These are phyloP conservation scores for Chlorophyllum brunneum DNA, from an alignment of 768 basidiomycete species.

Conservation along the genomic window DNA sequence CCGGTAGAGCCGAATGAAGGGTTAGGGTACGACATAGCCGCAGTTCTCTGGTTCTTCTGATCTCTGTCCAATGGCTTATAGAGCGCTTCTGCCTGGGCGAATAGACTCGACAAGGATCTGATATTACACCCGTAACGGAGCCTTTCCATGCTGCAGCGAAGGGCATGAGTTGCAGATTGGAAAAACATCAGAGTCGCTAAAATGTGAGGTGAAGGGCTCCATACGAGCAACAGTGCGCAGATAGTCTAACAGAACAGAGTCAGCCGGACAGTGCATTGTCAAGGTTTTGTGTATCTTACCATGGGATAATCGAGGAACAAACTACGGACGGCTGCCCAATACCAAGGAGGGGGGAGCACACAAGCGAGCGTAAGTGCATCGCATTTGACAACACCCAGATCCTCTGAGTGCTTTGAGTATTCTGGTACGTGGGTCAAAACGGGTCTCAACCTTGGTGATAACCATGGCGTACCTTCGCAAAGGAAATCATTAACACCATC, in stretches of 20 bases:
- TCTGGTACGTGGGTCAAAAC: slow-evolving; percentile 23
- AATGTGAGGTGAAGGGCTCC: slow-evolving; percentile 23
- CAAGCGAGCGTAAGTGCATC: slow-evolving; percentile 27
- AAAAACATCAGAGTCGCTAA: slow-evolving; percentile 30
- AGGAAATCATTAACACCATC: slow-evolving; percentile 32
- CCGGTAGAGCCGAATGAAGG: background rate
- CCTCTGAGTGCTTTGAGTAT: slow-evolving; percentile 26
- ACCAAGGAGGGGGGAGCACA: slow-evolving; percentile 30
- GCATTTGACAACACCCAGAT: slow-evolving; percentile 25
- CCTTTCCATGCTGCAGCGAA: slow-evolving; percentile 16
- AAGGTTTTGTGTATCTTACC: slow-evolving; percentile 19
- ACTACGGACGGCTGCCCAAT: slow-evolving; percentile 30
- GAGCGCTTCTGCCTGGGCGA: slow-evolving; percentile 18
- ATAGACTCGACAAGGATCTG: slow-evolving; percentile 7
- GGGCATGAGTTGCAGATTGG: slow-evolving; percentile 25
- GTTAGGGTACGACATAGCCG: slow-evolving; percentile 10
- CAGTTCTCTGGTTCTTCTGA: background rate
- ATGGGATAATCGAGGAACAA: slow-evolving; percentile 30
- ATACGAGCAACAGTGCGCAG: slow-evolving; percentile 20
- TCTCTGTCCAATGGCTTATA: slow-evolving; percentile 16
- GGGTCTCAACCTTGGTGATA: background rate
- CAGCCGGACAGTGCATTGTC: background rate
- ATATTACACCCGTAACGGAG: slow-evolving; percentile 3
- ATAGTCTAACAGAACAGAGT: slow-evolving; percentile 15
- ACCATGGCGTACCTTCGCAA: slow-evolving; percentile 23